Percentiles rank a stretch among this genome's conserved stretches.
phyloP scores from a whole-genome alignment of 148 eudicot species.

The Rhododendron simsii region DNA sequence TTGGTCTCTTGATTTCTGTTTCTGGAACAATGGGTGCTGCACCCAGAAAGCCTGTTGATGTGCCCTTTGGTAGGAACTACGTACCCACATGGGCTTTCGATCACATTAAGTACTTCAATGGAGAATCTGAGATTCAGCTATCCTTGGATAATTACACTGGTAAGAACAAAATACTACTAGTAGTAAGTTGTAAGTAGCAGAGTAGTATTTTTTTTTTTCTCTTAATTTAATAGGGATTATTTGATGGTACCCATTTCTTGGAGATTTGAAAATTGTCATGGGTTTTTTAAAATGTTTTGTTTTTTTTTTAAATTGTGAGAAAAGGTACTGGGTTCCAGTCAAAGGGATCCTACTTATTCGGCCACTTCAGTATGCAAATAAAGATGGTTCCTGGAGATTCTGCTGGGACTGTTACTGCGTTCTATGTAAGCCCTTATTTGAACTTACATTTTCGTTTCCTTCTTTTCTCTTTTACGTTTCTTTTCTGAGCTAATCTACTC shows the following conservation, averaged over 20 bases:
- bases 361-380: conserved; percentile 26
- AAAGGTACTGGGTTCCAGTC: conserved; percentile 29
- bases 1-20: conserved; percentile 2
- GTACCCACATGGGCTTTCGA: conserved; percentile 81
- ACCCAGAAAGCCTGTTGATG: conserved; percentile 49
- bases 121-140: conserved; percentile 64
- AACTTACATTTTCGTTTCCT: not conserved
- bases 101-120: conserved; percentile 69
- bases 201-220: not conserved
- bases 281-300: not conserved
- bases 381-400: conserved; percentile 28
- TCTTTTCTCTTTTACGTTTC: no score
- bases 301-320: not conserved
- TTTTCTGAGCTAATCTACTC: not conserved
- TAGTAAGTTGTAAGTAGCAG: no score
- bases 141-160: conserved; percentile 66
- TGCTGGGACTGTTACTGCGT: conserved; percentile 29
- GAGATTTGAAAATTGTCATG: not conserved
- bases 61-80: conserved; percentile 66
- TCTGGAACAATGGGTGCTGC: conserved; percentile 32
- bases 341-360: conserved; percentile 23
- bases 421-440: conserved; percentile 13
- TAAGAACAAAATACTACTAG: not conserved
- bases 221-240: no score
- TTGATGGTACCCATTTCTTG: not conserved